Conservation (phyloP, 2,329 filamentous ascomycete genomes). For the Daldinia sp. region DNA sequence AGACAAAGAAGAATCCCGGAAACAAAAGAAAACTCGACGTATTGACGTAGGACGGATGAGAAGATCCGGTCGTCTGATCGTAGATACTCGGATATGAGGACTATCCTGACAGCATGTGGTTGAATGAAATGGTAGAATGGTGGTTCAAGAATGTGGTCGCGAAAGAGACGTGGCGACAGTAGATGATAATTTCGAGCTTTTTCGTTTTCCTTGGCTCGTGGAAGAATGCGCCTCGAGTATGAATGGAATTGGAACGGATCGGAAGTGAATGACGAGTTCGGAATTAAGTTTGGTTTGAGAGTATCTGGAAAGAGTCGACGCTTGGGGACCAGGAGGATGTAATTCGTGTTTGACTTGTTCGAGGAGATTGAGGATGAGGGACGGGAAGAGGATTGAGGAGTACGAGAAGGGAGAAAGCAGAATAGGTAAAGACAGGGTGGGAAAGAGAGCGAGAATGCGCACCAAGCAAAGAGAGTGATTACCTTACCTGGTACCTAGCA, state of each 20-base stretch:
- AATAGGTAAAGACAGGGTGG: slow-evolving; percentile 36
- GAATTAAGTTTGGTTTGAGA: slow-evolving; percentile 43
- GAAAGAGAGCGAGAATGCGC: slow-evolving; percentile 44
- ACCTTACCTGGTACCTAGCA: slow-evolving; percentile 11
- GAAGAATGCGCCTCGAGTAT: slow-evolving; percentile 49
- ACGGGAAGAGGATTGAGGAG: slow-evolving; percentile 40
- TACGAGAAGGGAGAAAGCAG: slow-evolving; percentile 20
- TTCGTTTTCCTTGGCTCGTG: slow-evolving; percentile 25
- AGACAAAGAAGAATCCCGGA: slow-evolving; percentile 48
- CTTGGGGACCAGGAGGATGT: slow-evolving; percentile 34
- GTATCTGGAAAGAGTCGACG: slow-evolving; percentile 44
- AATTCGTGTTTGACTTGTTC: slow-evolving; percentile 44
- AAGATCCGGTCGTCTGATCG: slow-evolving; percentile 30
- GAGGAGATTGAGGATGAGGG: slow-evolving; percentile 44
- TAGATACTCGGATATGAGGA: slow-evolving; percentile 32
- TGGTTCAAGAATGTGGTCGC: slow-evolving; percentile 40
- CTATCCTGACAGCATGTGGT: slow-evolving; percentile 33
- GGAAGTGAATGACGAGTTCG: slow-evolving; percentile 40
- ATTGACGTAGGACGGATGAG: slow-evolving; percentile 36
- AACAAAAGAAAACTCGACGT: slow-evolving; percentile 47
- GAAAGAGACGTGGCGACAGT: slow-evolving; percentile 43
- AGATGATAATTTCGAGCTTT: slow-evolving; percentile 41
- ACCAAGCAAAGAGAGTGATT: slow-evolving; percentile 48
- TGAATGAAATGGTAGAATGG: slow-evolving; percentile 31
- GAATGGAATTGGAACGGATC: slow-evolving; percentile 45